A percentile compares a stretch with the other conserved stretches of the same genome.
Conservation (phyloP, 805 yeast genomes). For the Lachancea meyersii region DNA sequence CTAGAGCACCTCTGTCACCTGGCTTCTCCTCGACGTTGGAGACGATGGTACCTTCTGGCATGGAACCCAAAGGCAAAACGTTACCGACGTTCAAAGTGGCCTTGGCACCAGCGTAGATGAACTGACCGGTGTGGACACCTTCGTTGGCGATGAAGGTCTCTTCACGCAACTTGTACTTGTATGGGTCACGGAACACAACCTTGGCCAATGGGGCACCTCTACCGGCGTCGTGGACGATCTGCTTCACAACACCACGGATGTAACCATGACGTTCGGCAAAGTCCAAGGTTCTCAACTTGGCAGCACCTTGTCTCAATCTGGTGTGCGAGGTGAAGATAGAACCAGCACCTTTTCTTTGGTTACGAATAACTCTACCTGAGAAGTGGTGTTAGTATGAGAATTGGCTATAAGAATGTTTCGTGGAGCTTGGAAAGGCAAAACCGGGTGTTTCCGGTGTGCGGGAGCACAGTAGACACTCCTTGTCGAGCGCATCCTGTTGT, state of each 20-base stretch:
- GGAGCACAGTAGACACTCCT: too few species aligned
- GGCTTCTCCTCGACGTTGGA: conserved; percentile 98
- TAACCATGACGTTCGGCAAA: conserved; percentile 99
- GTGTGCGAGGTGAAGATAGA: conserved; percentile 99
- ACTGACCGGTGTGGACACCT: conserved; percentile 99
- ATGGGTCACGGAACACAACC: conserved; percentile 99
- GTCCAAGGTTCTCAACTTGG: conserved; percentile 98
- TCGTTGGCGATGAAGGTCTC: conserved; percentile 99
- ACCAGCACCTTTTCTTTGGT: conserved; percentile 99
- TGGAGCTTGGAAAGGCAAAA: neutral
- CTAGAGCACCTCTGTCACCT: conserved; percentile 99
- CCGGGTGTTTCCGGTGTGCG: too few species aligned
- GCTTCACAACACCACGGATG: conserved; percentile 98
- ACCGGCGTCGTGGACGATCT: conserved; percentile 98
- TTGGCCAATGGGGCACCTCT: conserved; percentile 99
- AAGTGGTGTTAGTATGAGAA: conserved; percentile 17
- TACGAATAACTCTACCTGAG: conserved; percentile 98
- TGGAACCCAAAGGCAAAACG: conserved; percentile 92
- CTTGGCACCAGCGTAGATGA: conserved; percentile 97
- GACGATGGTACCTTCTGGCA: conserved; percentile 99
- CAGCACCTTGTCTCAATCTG: conserved; percentile 99
- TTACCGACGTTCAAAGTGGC: conserved; percentile 96
- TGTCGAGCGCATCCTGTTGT: too few species aligned
- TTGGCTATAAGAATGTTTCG: neutral
- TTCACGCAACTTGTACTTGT: conserved; percentile 95